Evolutionary conservation across 768 basidiomycete genomes (phyloP).

Genomic region (Mycena latifolia): DNA sequence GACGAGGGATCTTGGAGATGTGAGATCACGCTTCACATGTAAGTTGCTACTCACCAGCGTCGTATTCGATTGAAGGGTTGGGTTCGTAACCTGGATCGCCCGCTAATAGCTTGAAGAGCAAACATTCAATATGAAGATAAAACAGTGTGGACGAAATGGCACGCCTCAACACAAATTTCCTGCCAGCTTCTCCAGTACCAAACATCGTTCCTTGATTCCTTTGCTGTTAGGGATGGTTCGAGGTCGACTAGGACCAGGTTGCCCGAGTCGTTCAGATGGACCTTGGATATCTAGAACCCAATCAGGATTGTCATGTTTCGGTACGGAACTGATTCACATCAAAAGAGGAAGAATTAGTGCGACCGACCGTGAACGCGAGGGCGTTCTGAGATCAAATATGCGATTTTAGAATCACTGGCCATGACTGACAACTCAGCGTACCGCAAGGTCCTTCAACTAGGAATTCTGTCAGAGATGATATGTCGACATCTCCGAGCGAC

Average conservation of each 20-base stretch:
- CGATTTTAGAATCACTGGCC: not conserved
- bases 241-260: conserved; percentile 19
- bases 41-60: conserved; percentile 12
- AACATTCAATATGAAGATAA: too few relatives aligned
- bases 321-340: conserved; percentile 11
- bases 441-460: conserved; percentile 29
- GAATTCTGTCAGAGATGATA: too few relatives aligned
- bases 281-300: conserved; percentile 21
- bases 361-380: conserved; percentile 15
- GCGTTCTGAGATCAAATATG: conserved; percentile 12
- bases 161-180: conserved; percentile 29
- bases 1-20: conserved; percentile 10
- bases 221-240: conserved; percentile 8
- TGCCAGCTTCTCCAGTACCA: conserved; percentile 29
- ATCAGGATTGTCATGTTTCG: not conserved
- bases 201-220: conserved; percentile 24
- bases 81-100: conserved; percentile 27
- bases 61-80: conserved; percentile 25
- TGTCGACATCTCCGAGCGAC: too few relatives aligned
- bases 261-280: conserved; percentile 28
- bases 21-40: not conserved
- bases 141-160: too few relatives aligned
- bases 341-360: conserved; percentile 19
- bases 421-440: not conserved
- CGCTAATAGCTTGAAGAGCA: conserved; percentile 14